These are phyloP conservation scores for Xylariaceae sp. DNA, from an alignment of 2,329 filamentous ascomycete species.

Conservation along the genomic window DNA sequence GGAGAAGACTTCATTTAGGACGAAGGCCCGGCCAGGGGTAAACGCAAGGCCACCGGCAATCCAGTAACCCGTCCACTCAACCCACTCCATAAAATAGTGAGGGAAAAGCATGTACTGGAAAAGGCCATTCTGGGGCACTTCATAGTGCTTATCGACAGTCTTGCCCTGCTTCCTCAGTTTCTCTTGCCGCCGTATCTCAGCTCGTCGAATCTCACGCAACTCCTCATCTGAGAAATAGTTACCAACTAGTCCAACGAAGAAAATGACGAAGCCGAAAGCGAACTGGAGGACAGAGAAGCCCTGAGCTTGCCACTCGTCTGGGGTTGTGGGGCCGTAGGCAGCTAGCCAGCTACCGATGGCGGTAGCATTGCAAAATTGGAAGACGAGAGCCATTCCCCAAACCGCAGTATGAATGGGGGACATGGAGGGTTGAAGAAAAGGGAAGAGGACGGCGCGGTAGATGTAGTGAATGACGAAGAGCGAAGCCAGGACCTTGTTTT, in stretches of 20 bases:
- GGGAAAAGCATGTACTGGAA: slow-evolving; percentile 86
- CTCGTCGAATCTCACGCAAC: slow-evolving; percentile 82
- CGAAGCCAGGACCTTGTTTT: slow-evolving; percentile 76
- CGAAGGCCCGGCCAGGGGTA: slow-evolving; percentile 78
- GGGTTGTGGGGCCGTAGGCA: slow-evolving; percentile 75
- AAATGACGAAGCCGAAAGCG: slow-evolving; percentile 72
- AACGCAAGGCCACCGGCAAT: slow-evolving; percentile 72
- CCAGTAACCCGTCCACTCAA: slow-evolving; percentile 93
- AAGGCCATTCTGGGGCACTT: slow-evolving; percentile 81
- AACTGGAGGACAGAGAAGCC: slow-evolving; percentile 53
- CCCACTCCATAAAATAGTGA: slow-evolving; percentile 96
- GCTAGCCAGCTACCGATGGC: slow-evolving; percentile 81
- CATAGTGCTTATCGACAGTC: slow-evolving; percentile 80
- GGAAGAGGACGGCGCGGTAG: slow-evolving; percentile 85
- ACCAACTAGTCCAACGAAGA: slow-evolving; percentile 74
- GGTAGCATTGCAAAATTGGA: slow-evolving; percentile 82
- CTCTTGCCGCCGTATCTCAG: slow-evolving; percentile 66
- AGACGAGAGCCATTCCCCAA: slow-evolving; percentile 66
- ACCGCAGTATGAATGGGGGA: slow-evolving; percentile 81
- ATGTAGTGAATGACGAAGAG: slow-evolving; percentile 84
- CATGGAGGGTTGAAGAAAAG: slow-evolving; percentile 88
- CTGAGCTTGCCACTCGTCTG: slow-evolving; percentile 54
- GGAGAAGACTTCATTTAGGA: slow-evolving; percentile 84
- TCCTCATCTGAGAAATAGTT: slow-evolving; percentile 93
- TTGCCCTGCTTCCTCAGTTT: slow-evolving; percentile 46